These are phyloP conservation scores for Ophiobolus disseminans DNA, from an alignment of 2,329 filamentous ascomycete species.

Conservation along the genomic window DNA sequence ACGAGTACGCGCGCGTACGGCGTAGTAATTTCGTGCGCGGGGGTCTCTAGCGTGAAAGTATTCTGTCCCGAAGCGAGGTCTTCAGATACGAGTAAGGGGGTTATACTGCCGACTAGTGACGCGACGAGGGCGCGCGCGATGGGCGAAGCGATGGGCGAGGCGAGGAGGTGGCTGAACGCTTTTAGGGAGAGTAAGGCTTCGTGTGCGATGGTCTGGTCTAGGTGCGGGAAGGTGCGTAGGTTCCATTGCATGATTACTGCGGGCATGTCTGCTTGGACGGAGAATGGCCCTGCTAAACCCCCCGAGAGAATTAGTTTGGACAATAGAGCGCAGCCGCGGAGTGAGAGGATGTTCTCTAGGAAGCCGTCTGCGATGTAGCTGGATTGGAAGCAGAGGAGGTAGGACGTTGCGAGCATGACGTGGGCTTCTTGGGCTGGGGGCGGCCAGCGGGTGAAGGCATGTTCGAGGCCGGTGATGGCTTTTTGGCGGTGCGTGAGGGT, in stretches of 20 bases:
- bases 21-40: background rate
- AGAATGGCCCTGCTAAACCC: slow-evolving; percentile 20
- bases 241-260: slow-evolving; percentile 9
- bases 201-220: slow-evolving; percentile 16
- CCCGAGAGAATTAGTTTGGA: slow-evolving; percentile 23
- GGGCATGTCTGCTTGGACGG: slow-evolving; percentile 12
- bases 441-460: slow-evolving; percentile 30
- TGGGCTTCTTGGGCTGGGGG: slow-evolving; percentile 29
- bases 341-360: slow-evolving; percentile 25
- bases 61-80: background rate
- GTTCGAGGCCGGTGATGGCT: slow-evolving; percentile 29
- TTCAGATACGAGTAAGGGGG: slow-evolving; percentile 13
- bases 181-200: slow-evolving; percentile 20
- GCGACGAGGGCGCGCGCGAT: slow-evolving; percentile 25
- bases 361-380: slow-evolving; percentile 27
- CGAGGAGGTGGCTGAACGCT: slow-evolving; percentile 8
- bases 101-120: slow-evolving; percentile 17
- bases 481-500: slow-evolving; percentile 28
- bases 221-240: slow-evolving; percentile 14
- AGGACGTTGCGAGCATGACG: slow-evolving; percentile 33
- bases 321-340: slow-evolving; percentile 28
- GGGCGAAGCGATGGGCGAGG: background rate
- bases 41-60: background rate
- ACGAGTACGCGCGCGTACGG: slow-evolving; percentile 1
- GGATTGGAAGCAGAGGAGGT: slow-evolving; percentile 27